Conservation (phyloP, 1,139 yeast species). For the Nakaseomyces delphensis region DNA sequence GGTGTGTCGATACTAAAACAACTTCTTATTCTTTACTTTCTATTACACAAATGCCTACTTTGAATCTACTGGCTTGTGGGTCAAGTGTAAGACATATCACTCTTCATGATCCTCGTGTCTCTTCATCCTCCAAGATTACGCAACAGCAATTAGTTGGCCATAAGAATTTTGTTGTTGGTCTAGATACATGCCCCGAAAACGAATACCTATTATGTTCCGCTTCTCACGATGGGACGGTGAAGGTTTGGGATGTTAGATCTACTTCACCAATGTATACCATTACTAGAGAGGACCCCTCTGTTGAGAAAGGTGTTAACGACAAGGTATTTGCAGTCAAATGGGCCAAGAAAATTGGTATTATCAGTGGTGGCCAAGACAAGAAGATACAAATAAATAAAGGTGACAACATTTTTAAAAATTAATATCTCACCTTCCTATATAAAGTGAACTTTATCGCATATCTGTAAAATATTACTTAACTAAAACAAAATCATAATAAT, state of each 20-base stretch:
- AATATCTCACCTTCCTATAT: not conserved
- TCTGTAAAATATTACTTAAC: not conserved
- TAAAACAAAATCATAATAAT: not conserved
- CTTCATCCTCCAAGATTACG: constrained; percentile 43
- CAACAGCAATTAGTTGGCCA: constrained; percentile 78
- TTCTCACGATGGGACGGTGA: constrained; percentile 91
- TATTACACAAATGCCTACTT: constrained; percentile 54
- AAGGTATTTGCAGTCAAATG: constrained; percentile 86
- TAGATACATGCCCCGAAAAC: constrained; percentile 65
- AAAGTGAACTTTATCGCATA: not conserved
- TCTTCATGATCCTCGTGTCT: constrained; percentile 78
- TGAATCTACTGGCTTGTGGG: constrained; percentile 76
- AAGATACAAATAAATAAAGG: constrained; percentile 78
- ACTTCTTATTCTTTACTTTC: constrained; percentile 85
- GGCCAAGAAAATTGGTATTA: constrained; percentile 70
- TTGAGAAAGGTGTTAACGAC: constrained; percentile 33
- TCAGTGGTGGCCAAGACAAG: constrained; percentile 92
- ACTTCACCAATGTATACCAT: constrained; percentile 80
- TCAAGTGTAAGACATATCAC: constrained; percentile 94
- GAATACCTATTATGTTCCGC: constrained; percentile 79
- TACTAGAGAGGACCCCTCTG: constrained; percentile 49
- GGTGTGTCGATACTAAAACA: constrained; percentile 77
- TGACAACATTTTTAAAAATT: constrained; percentile 27
- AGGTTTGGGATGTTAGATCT: constrained; percentile 93
- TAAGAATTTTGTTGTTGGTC: constrained; percentile 76